phyloP scores from a whole-genome alignment of 1,284 basidiomycete species.

The Pseudozyma thailandica region DNA sequence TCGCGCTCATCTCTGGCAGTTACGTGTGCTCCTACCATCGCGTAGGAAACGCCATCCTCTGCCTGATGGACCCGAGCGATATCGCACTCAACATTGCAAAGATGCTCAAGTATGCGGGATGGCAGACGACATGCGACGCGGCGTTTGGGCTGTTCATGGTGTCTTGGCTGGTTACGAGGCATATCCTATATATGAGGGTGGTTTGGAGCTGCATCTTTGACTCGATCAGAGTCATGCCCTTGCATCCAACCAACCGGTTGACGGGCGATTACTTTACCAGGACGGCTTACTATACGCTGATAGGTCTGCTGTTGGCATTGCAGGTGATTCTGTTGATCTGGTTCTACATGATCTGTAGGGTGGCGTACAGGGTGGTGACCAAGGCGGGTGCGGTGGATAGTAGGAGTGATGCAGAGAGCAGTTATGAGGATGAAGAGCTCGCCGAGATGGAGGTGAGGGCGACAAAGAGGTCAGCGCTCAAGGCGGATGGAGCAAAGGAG shows the following conservation, averaged over 20 bases:
- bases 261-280: constrained; percentile 30
- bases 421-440: constrained; percentile 35
- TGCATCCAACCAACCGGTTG: constrained; percentile 13
- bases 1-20: constrained; percentile 79
- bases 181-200: constrained; percentile 58
- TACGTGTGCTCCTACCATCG: constrained; percentile 87
- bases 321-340: constrained; percentile 82
- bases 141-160: constrained; percentile 78
- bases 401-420: constrained; percentile 57
- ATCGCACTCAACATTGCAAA: constrained; percentile 88
- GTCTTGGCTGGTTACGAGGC: constrained; percentile 61
- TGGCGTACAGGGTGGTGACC: constrained; percentile 81
- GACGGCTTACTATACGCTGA: constrained; percentile 27
- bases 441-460: not conserved
- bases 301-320: constrained; percentile 47
- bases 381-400: constrained; percentile 83
- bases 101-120: constrained; percentile 86
- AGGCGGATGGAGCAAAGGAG: not conserved
- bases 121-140: constrained; percentile 77
- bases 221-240: constrained; percentile 24
- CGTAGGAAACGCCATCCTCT: constrained; percentile 85
- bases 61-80: constrained; percentile 93
- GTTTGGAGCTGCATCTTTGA: constrained; percentile 54
- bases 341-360: constrained; percentile 84
- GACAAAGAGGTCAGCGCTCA: not conserved